phyloP scores from a whole-genome alignment of 345 rosid genomes.

The Brassica incana region DNA sequence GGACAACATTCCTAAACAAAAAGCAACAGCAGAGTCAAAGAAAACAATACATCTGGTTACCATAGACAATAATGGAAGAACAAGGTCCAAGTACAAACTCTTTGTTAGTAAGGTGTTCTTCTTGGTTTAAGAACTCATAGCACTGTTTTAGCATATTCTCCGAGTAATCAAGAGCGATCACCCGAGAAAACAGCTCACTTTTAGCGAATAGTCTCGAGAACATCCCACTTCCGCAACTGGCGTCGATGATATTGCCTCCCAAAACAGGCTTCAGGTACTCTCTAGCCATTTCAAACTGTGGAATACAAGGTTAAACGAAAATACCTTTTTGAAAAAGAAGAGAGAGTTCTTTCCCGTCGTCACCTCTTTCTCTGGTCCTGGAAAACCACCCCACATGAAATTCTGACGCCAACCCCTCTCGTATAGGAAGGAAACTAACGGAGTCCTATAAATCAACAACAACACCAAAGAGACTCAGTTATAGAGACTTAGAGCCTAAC shows the following conservation, averaged over 20 bases:
- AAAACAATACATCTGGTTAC: background rate
- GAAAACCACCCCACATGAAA: constrained; percentile 72
- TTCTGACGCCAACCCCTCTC: constrained; percentile 98
- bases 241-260: constrained; percentile 81
- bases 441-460: constrained; percentile 47
- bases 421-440: constrained; percentile 68
- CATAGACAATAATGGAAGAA: background rate
- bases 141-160: constrained; percentile 88
- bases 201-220: constrained; percentile 76
- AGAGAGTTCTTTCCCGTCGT: constrained; percentile 12
- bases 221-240: constrained; percentile 91
- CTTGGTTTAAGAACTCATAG: constrained; percentile 59
- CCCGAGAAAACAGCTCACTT: constrained; percentile 69
- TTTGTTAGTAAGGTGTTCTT: constrained; percentile 61
- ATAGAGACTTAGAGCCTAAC: background rate
- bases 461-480: constrained; percentile 17
- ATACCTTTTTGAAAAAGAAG: background rate
- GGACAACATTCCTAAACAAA: constrained; percentile 55
- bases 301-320: background rate
- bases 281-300: constrained; percentile 76
- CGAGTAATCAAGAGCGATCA: constrained; percentile 82
- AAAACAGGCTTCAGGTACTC: constrained; percentile 68
- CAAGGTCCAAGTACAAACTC: constrained; percentile 49
- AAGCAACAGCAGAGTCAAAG: background rate
- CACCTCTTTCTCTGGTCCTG: constrained; percentile 91